These are phyloP conservation scores for Echinochloa phyllopogon DNA, from an alignment of 176 grass and related monocot genomes.

Conservation along the genomic window DNA sequence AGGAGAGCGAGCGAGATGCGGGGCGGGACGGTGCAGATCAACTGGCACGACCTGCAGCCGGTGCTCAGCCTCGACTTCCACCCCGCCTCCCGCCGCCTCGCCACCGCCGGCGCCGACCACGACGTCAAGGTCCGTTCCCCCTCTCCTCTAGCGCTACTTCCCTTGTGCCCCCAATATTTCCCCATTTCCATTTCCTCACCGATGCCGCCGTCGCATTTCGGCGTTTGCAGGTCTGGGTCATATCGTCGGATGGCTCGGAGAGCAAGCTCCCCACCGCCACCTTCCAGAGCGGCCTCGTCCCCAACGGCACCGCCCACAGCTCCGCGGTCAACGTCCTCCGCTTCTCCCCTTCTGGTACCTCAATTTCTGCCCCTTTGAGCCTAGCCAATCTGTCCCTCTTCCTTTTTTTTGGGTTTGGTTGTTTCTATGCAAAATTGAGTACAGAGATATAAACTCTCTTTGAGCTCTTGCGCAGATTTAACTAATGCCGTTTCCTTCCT, in stretches of 20 bases:
- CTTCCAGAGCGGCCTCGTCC: constrained; percentile 72
- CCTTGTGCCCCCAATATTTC: background rate
- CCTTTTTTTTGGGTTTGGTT: background rate
- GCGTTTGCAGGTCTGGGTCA: constrained; percentile 70
- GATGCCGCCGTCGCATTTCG: background rate
- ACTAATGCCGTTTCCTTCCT: background rate
- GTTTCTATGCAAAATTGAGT: background rate
- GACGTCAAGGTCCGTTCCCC: constrained; percentile 74
- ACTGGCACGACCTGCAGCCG: constrained; percentile 94
- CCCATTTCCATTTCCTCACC: background rate
- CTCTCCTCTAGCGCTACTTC: background rate
- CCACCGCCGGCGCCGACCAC: constrained; percentile 91
- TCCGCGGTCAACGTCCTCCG: constrained; percentile 88
- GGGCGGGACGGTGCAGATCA: constrained; percentile 98
- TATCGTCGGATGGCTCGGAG: constrained; percentile 56
- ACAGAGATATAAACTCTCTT: background rate
- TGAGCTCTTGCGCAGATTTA: background rate
- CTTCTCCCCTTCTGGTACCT: constrained; percentile 88
- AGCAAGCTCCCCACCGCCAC: constrained; percentile 75
- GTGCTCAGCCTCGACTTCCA: constrained; percentile 99
- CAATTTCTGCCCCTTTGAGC: background rate
- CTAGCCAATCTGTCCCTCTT: no score
- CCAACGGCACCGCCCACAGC: constrained; percentile 75
- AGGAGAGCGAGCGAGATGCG: constrained; percentile 49
- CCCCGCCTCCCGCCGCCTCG: constrained; percentile 72